A percentile compares a stretch with the other conserved stretches of the same genome.
Conservation (phyloP, 805 yeast species). For the Kazachstania kunashirensis region DNA sequence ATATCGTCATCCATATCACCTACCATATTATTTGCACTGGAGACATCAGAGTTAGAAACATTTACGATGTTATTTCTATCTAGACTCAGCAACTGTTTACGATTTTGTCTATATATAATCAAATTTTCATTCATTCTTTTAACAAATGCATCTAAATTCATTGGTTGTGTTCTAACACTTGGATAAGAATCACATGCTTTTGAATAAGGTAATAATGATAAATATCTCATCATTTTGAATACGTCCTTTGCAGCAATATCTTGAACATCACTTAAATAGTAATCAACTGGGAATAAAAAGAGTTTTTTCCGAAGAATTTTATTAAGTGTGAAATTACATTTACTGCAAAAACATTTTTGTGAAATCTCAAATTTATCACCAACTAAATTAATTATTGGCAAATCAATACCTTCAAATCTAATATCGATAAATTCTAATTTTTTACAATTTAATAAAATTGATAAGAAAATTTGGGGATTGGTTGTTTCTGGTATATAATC, state of each 20-base stretch:
- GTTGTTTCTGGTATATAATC: constrained; percentile 29
- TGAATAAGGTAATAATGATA: constrained; percentile 34
- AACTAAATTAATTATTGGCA: constrained; percentile 23
- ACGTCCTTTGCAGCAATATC: constrained; percentile 30
- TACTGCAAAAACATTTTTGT: constrained; percentile 26
- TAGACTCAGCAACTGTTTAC: constrained; percentile 14
- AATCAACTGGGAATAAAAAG: constrained; percentile 26
- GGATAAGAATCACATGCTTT: constrained; percentile 37
- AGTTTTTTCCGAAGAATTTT: constrained; percentile 28
- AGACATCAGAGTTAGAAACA: background rate
- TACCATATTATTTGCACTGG: background rate
- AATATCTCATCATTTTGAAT: constrained; percentile 29
- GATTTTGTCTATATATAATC: constrained; percentile 17
- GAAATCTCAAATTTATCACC: constrained; percentile 21
- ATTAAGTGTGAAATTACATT: constrained; percentile 25
- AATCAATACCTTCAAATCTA: constrained; percentile 29
- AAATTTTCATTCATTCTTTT: constrained; percentile 20
- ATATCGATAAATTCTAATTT: constrained; percentile 33
- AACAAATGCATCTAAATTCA: constrained; percentile 27
- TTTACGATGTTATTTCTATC: background rate
- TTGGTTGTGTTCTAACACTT: constrained; percentile 35
- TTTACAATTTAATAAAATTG: constrained; percentile 28
- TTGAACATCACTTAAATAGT: constrained; percentile 17
- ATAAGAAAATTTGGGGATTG: constrained; percentile 27
- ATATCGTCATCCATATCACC: constrained; percentile 2